Conservation (phyloP, 805 yeast genomes). For the Saturnispora halmiae region DNA sequence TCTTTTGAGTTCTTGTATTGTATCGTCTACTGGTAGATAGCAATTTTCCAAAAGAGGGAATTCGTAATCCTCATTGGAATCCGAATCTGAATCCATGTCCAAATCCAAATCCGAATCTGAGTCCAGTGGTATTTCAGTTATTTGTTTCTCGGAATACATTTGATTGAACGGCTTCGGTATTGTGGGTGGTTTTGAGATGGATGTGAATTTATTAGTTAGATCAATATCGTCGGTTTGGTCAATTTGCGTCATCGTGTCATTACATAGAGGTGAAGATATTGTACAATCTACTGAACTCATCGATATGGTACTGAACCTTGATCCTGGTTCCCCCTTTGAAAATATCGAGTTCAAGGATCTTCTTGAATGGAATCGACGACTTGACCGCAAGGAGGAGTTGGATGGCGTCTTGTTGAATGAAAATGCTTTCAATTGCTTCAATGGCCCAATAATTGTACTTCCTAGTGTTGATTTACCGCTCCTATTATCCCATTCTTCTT, state of each 20-base stretch:
- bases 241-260: background rate
- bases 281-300: slow-evolving; percentile 1
- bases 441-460: background rate
- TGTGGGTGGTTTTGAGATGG: slow-evolving; percentile 1
- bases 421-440: background rate
- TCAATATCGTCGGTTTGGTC: background rate
- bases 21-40: background rate
- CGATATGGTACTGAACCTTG: slow-evolving; percentile 5
- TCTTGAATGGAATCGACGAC: background rate
- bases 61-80: background rate
- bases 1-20: background rate
- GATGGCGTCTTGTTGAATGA: slow-evolving; percentile 7
- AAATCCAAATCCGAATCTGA: slow-evolving; percentile 1
- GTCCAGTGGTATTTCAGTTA: background rate
- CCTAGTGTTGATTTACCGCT: background rate
- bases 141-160: background rate
- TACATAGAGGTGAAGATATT: background rate
- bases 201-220: background rate
- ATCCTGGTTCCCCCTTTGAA: background rate
- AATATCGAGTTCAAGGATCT: background rate
- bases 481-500: background rate
- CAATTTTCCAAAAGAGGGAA: no score
- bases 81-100: background rate
- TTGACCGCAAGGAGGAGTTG: background rate
- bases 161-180: background rate